Base-by-base conservation (phyloP, 225 moss, liverwort and hornwort genomes). In the Sphagnum tenellum region DNA sequence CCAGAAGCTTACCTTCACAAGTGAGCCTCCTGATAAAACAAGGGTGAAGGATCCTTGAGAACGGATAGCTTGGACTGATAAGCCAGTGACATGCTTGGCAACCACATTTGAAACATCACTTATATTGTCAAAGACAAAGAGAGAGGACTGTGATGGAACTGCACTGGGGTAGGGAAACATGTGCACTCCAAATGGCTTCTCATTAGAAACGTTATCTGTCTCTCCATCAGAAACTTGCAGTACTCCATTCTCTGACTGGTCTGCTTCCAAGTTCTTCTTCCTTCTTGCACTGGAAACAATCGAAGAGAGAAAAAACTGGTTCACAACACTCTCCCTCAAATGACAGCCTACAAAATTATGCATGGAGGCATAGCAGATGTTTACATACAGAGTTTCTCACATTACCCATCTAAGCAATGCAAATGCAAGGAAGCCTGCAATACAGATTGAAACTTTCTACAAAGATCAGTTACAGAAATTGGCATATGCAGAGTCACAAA, bases 11-110 rank as follows among this genome's bases (percentile, higher is more conserved):
- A 85, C 85, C 70, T 76, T 69, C 54, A 81, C 78, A 68, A 95
- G 92, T 3, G 95, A 95, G 3, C 92, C 95, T 67, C 95, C 95
- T 4, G 92, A 92, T 12, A 95, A 75, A 45, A 88, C 92, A 64
- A 91, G 75, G 48, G 80, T 81, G 61, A 95, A 95, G 59, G 29
- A 63, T 52, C 92, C 95, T 9, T 74, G 66, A 12, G 68, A 75
- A 29, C 78, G 72, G 65, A 95, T 82, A 10, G 92, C 80, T 48
- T 82, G 76, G 67, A 70, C 82, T 14, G 88, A 91, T 47, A 92
- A 76, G 61, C 51, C 74, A 51, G 84, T 81, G 13, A 95, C 78
- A 60, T 88, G 81, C 13, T 78, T 77, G 7, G 92, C 95, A 57
- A 95, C 52, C 3, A 78, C 61, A 56, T 81, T 69, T 55, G 81